phyloP scores from a whole-genome alignment of 2,329 filamentous ascomycete genomes.

The Phyllosticta citriasiana region DNA sequence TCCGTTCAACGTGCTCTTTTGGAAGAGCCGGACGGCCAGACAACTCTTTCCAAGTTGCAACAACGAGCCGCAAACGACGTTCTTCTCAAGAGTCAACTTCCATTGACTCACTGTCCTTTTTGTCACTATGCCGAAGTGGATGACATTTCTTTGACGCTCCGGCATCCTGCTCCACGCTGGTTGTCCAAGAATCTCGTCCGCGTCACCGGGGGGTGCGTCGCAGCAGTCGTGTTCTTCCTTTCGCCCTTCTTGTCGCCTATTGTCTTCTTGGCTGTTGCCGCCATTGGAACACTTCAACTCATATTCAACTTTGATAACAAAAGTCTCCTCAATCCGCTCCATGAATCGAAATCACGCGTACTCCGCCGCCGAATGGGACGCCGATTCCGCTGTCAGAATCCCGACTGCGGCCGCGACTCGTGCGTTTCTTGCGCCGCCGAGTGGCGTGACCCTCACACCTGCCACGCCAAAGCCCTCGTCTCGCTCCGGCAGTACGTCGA shows the following conservation, averaged over 20 bases:
- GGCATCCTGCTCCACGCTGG: conserved; percentile 3
- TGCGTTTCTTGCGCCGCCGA: conserved; percentile 74
- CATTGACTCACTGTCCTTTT: conserved; percentile 77
- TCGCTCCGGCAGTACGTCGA: conserved; percentile 84
- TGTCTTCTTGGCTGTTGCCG: conserved; percentile 48
- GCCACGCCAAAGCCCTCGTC: conserved; percentile 72
- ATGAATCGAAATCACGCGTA: conserved; percentile 50
- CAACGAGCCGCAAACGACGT: conserved; percentile 68
- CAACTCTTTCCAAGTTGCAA: conserved; percentile 66
- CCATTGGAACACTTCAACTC: conserved; percentile 30
- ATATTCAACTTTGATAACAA: conserved; percentile 15
- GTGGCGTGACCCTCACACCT: conserved; percentile 84
- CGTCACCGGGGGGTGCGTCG: neutral
- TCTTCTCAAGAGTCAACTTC: conserved; percentile 61
- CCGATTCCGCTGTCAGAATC: conserved; percentile 66
- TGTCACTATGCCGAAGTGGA: conserved; percentile 88
- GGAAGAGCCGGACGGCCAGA: conserved; percentile 57
- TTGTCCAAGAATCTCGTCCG: conserved; percentile 31
- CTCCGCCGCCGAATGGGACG: conserved; percentile 61
- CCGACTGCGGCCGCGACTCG: conserved; percentile 57
- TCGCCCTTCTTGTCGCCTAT: conserved; percentile 38
- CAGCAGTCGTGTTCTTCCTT: neutral
- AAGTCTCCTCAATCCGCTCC: conserved; percentile 35
- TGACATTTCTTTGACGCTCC: conserved; percentile 22
- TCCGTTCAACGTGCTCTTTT: conserved; percentile 65